A percentile compares a stretch with the other conserved stretches of the same genome.
Conservation (phyloP, 768 basidiomycete genomes). For the Lactarius indigo region DNA sequence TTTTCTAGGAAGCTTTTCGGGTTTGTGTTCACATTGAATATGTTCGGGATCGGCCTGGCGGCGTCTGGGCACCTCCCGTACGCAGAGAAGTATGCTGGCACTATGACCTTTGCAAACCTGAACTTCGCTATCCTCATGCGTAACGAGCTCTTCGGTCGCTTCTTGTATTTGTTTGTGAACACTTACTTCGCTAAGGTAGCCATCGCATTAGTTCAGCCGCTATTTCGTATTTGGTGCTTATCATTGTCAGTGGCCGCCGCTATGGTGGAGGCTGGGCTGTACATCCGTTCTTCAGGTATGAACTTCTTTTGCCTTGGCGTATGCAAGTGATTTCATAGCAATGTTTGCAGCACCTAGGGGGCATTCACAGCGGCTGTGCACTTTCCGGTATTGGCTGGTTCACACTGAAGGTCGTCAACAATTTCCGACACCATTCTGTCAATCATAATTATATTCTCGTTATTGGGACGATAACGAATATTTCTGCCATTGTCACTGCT, state of each 20-base stretch:
- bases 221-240: slow-evolving; percentile 1
- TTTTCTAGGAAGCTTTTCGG: slow-evolving; percentile 53
- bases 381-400: slow-evolving; percentile 39
- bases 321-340: neutral
- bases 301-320: neutral
- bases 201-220: neutral
- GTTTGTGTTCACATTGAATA: slow-evolving; percentile 43
- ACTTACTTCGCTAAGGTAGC: slow-evolving; percentile 69
- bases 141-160: slow-evolving; percentile 80
- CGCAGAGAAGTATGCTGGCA: slow-evolving; percentile 60
- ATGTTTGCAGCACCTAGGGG: slow-evolving; percentile 39
- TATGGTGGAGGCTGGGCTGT: slow-evolving; percentile 67
- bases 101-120: slow-evolving; percentile 71
- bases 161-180: slow-evolving; percentile 67
- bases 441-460: slow-evolving; percentile 38
- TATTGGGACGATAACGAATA: slow-evolving; percentile 39
- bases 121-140: slow-evolving; percentile 70
- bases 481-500: slow-evolving; percentile 38
- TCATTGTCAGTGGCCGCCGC: slow-evolving; percentile 58
- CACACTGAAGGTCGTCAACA: slow-evolving; percentile 35
- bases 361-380: slow-evolving; percentile 45
- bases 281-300: slow-evolving; percentile 67
- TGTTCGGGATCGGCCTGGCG: slow-evolving; percentile 57
- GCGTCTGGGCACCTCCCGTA: slow-evolving; percentile 66
- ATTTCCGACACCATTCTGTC: slow-evolving; percentile 36